Conservation (phyloP, 2,329 filamentous ascomycete genomes). For the Beauveria pseudobassiana region DNA sequence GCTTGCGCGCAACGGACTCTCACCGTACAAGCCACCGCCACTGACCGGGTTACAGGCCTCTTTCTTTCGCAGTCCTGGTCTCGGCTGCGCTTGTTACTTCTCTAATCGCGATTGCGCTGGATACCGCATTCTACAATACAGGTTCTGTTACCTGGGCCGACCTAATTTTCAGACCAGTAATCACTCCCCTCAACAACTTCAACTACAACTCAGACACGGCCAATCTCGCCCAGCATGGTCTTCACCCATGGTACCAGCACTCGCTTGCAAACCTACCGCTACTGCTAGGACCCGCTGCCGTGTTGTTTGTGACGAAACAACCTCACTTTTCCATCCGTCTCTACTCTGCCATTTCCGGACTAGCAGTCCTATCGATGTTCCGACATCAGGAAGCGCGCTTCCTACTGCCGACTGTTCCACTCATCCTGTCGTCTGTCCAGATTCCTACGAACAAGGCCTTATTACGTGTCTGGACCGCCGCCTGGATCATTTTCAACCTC, state of each 20-base stretch:
- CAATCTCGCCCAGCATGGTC: conserved; percentile 67
- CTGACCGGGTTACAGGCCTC: conserved; percentile 36
- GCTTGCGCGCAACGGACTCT: conserved; percentile 21
- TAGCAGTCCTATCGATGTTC: conserved; percentile 63
- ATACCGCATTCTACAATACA: conserved; percentile 75
- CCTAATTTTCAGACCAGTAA: conserved; percentile 56
- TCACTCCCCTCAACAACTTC: conserved; percentile 73
- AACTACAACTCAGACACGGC: conserved; percentile 62
- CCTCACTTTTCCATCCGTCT: conserved; percentile 55
- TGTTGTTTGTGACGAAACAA: conserved; percentile 50
- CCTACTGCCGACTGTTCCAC: conserved; percentile 64
- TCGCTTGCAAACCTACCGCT: conserved; percentile 62
- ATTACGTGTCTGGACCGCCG: conserved; percentile 46
- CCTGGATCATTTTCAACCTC: conserved; percentile 65
- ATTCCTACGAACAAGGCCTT: conserved; percentile 49
- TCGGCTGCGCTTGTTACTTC: conserved; percentile 60
- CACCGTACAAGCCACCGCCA: background rate
- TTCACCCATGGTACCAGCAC: conserved; percentile 76
- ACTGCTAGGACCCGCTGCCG: conserved; percentile 61
- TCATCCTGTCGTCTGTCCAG: conserved; percentile 67
- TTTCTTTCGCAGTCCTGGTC: conserved; percentile 55
- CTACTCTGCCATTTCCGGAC: conserved; percentile 66
- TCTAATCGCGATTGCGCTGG: conserved; percentile 66
- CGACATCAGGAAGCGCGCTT: conserved; percentile 78
- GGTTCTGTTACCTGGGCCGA: conserved; percentile 57